Base-by-base conservation (phyloP, 192 early-diverging fungal genomes). In the Spizellomyces punctatus region DNA sequence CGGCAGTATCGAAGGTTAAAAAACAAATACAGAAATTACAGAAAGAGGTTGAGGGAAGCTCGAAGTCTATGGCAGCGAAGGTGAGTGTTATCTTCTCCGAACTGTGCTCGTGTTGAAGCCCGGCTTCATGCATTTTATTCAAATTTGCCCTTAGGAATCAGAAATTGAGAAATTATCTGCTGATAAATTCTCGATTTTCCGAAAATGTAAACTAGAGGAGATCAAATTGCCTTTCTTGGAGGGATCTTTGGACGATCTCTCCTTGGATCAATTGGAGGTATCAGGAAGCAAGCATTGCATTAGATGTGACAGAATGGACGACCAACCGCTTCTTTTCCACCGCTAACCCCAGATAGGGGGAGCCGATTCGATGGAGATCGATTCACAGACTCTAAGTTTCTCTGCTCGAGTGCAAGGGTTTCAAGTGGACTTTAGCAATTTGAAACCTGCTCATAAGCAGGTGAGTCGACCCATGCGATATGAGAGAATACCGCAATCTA, bases 151-250 rank as follows among this genome's bases (percentile, higher is more conserved):
- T 61, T 46, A 79, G 77, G 89, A 91, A 81, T 78, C 90, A 0
- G 81, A 93, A 60, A 85, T 94, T n/a, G 94, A 97, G 58, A 91
- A 91, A 50, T 58, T 88, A 2, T 83, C 85, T 54, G 90, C 89
- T 6, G 94, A 98, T 46, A 82, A 87, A 52, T 81, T 92, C 1
- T 84, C 90, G 0, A 91, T 98, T 45, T 89, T 96, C 58, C 85
- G 94, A 63, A 80, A 86, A 27, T 98, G 95, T 81, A 96, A 96
- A 78, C 80, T 98, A 57, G 95, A 98, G 69, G 95, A 97, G 52
- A 95, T 99, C 61, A 84, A 89, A 8, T 69, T 99, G 45, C 96
- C 95, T 48, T 82, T 98, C 52, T 62, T 84, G 16, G 89, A 92
- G 55, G 82, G 97, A 5, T 76, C 91, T 4, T 78, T 96, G 61